Base-by-base conservation (phyloP, 1,139 yeast species). In the Eremothecium cymbalariae region DNA sequence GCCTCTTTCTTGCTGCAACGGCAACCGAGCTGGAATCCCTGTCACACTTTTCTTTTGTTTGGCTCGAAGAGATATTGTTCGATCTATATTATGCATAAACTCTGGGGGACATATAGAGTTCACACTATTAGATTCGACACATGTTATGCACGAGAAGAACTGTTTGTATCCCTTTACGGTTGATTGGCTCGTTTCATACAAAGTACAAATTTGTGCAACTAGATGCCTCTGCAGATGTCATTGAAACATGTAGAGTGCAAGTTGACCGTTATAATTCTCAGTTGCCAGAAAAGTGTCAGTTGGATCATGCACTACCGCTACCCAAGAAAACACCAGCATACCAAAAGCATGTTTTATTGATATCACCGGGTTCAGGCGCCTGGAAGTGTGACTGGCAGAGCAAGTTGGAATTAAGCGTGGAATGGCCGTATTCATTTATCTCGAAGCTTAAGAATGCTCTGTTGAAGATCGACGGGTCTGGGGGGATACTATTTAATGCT, bases 351-450 rank as follows among this genome's bases (percentile, higher is more conserved):
- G 39, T 46, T n/a, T 25, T 48, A 28, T 32, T 50, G 15, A 25
- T 50, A n/a, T 44, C 51, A 2, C 46, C 47, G 8, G 36, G 29
- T n/a, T 29, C 36, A 2, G 41, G 42, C 8, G 32, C 41, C 11
- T 48, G 52, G 50, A 37, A 35, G 26, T 27, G 42, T 2, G 16
- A 26, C 5, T 47, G 51, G 51, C 43, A 44, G 25, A 38, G 42
- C 12, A 48, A 46, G 27, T 32, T 48, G n/a, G 53, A 50, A 23
- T 28, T 42, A 23, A 40, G 42, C 22, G 32, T 25, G 5, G 30
- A 12, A 18, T 48, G 44, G 40, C 54, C 54, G 8, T 47, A 43
- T 22, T 39, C 42, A 25, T 27, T 38, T 4, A 31, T 50, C 14
- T 41, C 31, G 3, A 34, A 34, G 14, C 33, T 48, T 23, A 47